Conservation (phyloP, 1,284 basidiomycete species). For the Apiotrichum laibachii region DNA sequence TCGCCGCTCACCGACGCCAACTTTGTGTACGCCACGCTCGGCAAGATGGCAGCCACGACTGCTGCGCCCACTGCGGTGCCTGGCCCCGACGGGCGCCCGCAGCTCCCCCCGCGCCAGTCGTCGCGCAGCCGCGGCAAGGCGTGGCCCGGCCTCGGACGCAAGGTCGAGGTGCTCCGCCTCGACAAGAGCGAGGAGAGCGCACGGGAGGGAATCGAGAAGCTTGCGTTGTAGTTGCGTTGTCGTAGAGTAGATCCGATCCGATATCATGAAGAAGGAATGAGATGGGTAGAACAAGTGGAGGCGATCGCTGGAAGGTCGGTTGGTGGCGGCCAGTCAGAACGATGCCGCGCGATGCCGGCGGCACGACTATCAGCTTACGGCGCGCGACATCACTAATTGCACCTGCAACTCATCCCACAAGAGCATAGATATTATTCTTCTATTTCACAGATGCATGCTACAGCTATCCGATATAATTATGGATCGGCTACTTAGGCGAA, state of each 20-base stretch:
- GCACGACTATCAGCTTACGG: too few relatives aligned
- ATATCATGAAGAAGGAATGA: too few relatives aligned
- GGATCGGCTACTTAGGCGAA: conserved; percentile 15
- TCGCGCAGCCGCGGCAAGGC: conserved; percentile 61
- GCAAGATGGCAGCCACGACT: conserved; percentile 59
- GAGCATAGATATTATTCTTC: background rate
- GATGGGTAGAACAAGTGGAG: too few relatives aligned
- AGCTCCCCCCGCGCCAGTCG: conserved; percentile 3
- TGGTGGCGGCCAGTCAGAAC: too few relatives aligned
- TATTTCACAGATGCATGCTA: conserved; percentile 17
- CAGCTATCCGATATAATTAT: conserved; percentile 9
- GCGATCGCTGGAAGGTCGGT: too few relatives aligned
- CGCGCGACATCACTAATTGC: too few relatives aligned
- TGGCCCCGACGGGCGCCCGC: conserved; percentile 1
- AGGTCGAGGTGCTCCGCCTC: conserved; percentile 37
- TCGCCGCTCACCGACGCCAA: conserved; percentile 84
- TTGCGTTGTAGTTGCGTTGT: conserved; percentile 9
- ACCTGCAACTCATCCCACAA: too few relatives aligned
- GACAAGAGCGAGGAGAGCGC: background rate
- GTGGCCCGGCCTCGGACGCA: conserved; percentile 69
- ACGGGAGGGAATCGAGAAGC: conserved; percentile 3
- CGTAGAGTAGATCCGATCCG: background rate
- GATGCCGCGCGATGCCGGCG: too few relatives aligned
- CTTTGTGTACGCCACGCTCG: conserved; percentile 76
- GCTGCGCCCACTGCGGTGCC: background rate